phyloP scores from a whole-genome alignment of 768 basidiomycete genomes.

The Hirschioporus abietinus region DNA sequence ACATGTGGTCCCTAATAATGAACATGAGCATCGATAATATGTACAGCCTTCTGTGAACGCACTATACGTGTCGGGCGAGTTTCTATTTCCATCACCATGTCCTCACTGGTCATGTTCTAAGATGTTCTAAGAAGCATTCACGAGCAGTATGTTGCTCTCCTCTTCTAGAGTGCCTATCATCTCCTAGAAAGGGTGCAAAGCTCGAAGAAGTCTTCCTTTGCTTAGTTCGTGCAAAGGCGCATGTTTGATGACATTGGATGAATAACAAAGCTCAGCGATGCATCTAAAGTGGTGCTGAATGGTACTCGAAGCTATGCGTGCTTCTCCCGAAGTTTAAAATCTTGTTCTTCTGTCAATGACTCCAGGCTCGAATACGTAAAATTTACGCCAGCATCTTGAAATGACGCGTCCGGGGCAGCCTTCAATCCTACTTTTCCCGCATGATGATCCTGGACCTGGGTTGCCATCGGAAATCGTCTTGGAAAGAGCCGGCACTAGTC shows the following conservation, averaged over 20 bases:
- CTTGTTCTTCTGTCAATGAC: not conserved
- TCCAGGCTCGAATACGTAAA: not conserved
- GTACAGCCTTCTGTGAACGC: not conserved
- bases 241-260: not conserved
- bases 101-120: not conserved
- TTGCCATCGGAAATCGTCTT: not conserved
- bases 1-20: not conserved
- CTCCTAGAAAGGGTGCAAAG: not conserved
- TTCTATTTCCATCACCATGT: not conserved
- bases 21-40: not conserved
- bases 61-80: not conserved
- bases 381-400: not conserved
- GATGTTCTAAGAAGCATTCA: not conserved
- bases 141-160: not conserved
- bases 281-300: not conserved
- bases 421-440: not conserved
- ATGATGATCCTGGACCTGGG: not conserved
- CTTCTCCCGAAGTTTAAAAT: slow-evolving; percentile 1
- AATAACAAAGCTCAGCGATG: not conserved
- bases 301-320: not conserved
- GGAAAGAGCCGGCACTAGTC: not conserved
- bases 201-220: not conserved
- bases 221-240: not conserved
- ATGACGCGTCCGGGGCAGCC: not conserved
- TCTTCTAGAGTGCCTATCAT: not conserved